Percentiles rank a stretch among this genome's conserved stretches.
Conservation (phyloP, 495 filamentous ascomycete genomes). For the Recurvomyces mirabilis region DNA sequence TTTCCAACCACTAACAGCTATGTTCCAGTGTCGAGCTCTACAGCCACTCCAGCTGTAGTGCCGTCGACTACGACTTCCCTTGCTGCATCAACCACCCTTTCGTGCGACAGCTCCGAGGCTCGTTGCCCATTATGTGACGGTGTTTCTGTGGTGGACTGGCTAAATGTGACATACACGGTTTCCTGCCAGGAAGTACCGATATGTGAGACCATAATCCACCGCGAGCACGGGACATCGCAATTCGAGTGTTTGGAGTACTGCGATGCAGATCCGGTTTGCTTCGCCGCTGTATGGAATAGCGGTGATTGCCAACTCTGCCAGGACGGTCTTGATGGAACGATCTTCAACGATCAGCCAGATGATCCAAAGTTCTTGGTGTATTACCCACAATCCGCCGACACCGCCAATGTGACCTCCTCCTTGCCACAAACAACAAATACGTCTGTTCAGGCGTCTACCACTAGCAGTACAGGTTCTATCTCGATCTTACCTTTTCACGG, state of each 20-base stretch:
- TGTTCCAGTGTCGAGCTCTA: not conserved
- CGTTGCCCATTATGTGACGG: slow-evolving; percentile 6
- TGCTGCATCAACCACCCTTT: not conserved
- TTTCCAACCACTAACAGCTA: not conserved
- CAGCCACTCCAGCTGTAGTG: not conserved
- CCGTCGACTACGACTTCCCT: not conserved
- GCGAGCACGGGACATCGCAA: not conserved
- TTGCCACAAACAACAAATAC: too few species aligned
- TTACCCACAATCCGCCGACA: not conserved
- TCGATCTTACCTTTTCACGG: not conserved
- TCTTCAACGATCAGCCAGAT: not conserved
- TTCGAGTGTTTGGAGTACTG: slow-evolving; percentile 9
- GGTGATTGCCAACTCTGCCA: not conserved
- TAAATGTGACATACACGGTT: slow-evolving; percentile 5
- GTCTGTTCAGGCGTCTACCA: not conserved
- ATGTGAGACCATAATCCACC: not conserved
- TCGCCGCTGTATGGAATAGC: slow-evolving; percentile 3
- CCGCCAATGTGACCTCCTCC: not conserved
- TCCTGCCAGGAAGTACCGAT: not conserved
- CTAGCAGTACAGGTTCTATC: not conserved
- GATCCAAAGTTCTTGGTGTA: not conserved
- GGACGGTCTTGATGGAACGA: not conserved
- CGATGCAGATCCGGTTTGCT: slow-evolving; percentile 2
- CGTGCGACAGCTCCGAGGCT: not conserved
- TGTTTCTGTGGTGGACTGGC: not conserved